phyloP scores from a whole-genome alignment of 2,329 filamentous ascomycete genomes.

The Escovopsis sp. region DNA sequence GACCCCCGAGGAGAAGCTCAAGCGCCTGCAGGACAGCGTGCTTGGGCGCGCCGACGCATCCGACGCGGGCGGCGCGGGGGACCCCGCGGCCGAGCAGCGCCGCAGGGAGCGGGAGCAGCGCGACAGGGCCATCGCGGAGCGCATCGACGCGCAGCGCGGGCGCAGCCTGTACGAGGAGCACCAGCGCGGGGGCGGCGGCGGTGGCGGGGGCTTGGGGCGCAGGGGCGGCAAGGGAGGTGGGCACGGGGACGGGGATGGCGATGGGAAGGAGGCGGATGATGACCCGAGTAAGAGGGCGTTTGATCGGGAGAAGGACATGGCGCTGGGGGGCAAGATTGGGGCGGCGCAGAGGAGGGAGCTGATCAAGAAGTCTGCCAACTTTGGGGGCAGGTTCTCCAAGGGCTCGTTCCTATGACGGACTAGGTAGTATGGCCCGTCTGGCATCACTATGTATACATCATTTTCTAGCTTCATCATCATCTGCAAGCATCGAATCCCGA shows the following conservation, averaged over 20 bases:
- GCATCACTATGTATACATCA: no score
- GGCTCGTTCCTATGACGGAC: constrained; percentile 43
- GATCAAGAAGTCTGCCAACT: constrained; percentile 64
- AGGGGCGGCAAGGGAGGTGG: constrained; percentile 35
- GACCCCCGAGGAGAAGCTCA: constrained; percentile 75
- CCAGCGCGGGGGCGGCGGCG: constrained; percentile 20
- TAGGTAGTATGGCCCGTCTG: no score
- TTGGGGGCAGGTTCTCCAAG: constrained; percentile 66
- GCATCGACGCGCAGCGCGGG: constrained; percentile 38
- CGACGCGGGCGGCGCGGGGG: constrained; percentile 23
- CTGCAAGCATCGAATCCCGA: no score
- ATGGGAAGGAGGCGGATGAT: constrained; percentile 48
- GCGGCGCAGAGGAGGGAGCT: constrained; percentile 63
- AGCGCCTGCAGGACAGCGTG: constrained; percentile 65
- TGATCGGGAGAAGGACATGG: constrained; percentile 90
- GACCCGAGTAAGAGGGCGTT: constrained; percentile 83
- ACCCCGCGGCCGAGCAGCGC: constrained; percentile 29
- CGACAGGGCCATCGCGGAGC: constrained; percentile 30
- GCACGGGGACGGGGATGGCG: constrained; percentile 33
- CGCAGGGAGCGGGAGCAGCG: constrained; percentile 41
- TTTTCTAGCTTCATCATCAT: no score
- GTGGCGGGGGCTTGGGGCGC: constrained; percentile 22
- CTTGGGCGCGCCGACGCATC: constrained; percentile 47
- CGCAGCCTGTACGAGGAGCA: constrained; percentile 47
- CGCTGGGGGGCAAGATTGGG: constrained; percentile 55